Evolutionary conservation across 164 flowering plant species (phyloP).

Genomic region (Stephania japonica): DNA sequence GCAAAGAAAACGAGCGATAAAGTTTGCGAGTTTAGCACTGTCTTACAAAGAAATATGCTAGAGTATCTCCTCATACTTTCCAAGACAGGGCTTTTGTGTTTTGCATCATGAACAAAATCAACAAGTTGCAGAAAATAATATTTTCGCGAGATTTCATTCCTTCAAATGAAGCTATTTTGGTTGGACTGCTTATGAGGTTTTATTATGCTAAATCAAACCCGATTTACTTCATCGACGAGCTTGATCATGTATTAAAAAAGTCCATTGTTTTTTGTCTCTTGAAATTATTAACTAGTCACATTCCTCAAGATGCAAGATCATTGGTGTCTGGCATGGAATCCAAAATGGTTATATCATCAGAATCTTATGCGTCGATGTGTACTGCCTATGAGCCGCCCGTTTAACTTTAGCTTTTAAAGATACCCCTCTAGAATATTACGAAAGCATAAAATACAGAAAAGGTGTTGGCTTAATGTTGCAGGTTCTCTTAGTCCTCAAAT

Average conservation of each 20-base stretch:
- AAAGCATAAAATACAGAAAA: conserved; percentile 1
- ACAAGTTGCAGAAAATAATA: conserved; percentile 5
- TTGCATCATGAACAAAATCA: background rate
- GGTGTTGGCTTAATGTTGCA: background rate
- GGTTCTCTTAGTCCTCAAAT: background rate
- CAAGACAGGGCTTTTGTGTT: conserved; percentile 3
- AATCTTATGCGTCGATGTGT: conserved; percentile 3
- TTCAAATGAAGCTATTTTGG: background rate
- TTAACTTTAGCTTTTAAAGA: conserved; percentile 5
- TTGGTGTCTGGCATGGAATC: background rate
- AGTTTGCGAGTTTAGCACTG: too few relatives aligned
- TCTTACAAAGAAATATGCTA: background rate
- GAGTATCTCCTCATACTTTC: conserved; percentile 1
- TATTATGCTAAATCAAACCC: background rate
- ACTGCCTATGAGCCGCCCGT: background rate
- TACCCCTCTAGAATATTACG: background rate
- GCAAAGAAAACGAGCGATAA: too few relatives aligned
- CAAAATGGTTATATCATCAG: background rate
- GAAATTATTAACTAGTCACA: background rate
- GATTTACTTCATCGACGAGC: background rate
- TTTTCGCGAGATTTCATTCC: background rate
- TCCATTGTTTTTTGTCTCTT: background rate
- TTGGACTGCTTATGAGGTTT: background rate
- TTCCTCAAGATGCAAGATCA: background rate
- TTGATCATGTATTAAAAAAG: background rate